Base-by-base conservation (phyloP, 2,329 filamentous ascomycete genomes). In the Colletotrichum theobromicola region DNA sequence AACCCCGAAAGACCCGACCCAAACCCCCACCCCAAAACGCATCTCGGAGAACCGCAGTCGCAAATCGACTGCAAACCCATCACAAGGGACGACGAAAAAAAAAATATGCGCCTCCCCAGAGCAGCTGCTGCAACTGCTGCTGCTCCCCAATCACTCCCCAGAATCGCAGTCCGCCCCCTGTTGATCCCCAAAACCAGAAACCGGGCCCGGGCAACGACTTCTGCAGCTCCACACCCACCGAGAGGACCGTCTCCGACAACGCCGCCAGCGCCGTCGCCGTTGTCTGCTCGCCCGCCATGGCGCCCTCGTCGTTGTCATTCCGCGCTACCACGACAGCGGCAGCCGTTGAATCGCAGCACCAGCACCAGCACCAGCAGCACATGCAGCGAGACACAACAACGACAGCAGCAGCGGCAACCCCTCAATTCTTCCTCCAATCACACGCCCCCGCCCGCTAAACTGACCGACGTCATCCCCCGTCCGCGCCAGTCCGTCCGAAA, bases 381-480 rank as follows among this genome's bases (percentile, higher is more conserved):
- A 57, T 37, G 58, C 42, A 28, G 55, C 42, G 5, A 68, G 46
- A 57, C n/a, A 37, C 58, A 37, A 16, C 58, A 57, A 12, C 9
- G 6, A 12, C 46, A 28, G 13, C 60, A 34, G 58, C 16, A 15
- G 10, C 65, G 21, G 16, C 68, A 63, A 73, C 75, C 75, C 73
- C 75, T 69, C 74, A 76, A 76, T 76, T 74, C 24, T 74, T 76
- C 75, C 75, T 76, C 75, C 75, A 76, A 76, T 76, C 66, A 68
- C 24, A 30, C 35, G 6, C 16, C 63, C 53, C 24, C 67, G 62
- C 32, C 69, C 70, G 57, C 63, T 63, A 46, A 46, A 5, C 42
- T 46, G 42, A 66, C 69, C 75, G 75, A 76, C 75, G 75, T 76
- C 75, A 76, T 76, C 70, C 75, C 75, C 10, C 55, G 32, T 61